Conservation (phyloP, 106 monocot species). For the Platanthera zijinensis region DNA sequence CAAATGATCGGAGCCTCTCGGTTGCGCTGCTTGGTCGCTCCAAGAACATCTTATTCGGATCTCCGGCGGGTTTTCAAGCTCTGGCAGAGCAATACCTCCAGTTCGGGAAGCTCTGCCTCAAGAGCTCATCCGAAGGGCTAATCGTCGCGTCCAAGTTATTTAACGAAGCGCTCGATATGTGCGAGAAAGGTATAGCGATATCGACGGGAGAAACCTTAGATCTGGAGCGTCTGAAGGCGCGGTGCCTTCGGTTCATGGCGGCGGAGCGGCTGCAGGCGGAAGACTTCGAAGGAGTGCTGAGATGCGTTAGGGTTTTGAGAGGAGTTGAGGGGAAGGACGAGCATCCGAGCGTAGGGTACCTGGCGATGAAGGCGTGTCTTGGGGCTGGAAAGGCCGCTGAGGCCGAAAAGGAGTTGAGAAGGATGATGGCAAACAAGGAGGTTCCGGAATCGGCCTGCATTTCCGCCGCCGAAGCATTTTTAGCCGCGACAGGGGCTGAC, state of each 20-base stretch:
- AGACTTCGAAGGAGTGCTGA: slow-evolving; percentile 73
- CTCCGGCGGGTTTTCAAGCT: slow-evolving; percentile 21
- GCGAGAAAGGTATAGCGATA: slow-evolving; percentile 53
- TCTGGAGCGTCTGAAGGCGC: slow-evolving; percentile 34
- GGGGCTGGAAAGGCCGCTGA: slow-evolving; percentile 54
- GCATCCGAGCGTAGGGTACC: slow-evolving; percentile 65
- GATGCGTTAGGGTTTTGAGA: slow-evolving; percentile 59
- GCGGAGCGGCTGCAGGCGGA: slow-evolving; percentile 63
- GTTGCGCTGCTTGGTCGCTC: slow-evolving; percentile 66
- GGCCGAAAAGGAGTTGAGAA: slow-evolving; percentile 68
- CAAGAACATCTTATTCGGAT: slow-evolving; percentile 38
- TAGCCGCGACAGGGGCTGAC: slow-evolving; percentile 46
- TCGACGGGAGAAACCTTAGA: slow-evolving; percentile 16
- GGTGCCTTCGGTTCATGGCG: slow-evolving; percentile 76
- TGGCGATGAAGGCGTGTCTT: slow-evolving; percentile 75
- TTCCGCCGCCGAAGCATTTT: slow-evolving; percentile 58
- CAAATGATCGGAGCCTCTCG: slow-evolving; percentile 48
- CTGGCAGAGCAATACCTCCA: slow-evolving; percentile 70
- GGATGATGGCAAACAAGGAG: slow-evolving; percentile 38
- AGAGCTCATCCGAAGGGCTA: slow-evolving; percentile 3
- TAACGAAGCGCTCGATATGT: slow-evolving; percentile 67
- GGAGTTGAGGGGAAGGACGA: slow-evolving; percentile 21
- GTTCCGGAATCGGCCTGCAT: slow-evolving; percentile 55
- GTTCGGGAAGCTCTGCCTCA: slow-evolving; percentile 49
- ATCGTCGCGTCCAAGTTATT: slow-evolving; percentile 44